Percentiles rank a stretch among this genome's conserved stretches.
These are phyloP conservation scores for Acanthamoeba triangularis DNA, from an alignment of 208 protist species.

Conservation along the genomic window DNA sequence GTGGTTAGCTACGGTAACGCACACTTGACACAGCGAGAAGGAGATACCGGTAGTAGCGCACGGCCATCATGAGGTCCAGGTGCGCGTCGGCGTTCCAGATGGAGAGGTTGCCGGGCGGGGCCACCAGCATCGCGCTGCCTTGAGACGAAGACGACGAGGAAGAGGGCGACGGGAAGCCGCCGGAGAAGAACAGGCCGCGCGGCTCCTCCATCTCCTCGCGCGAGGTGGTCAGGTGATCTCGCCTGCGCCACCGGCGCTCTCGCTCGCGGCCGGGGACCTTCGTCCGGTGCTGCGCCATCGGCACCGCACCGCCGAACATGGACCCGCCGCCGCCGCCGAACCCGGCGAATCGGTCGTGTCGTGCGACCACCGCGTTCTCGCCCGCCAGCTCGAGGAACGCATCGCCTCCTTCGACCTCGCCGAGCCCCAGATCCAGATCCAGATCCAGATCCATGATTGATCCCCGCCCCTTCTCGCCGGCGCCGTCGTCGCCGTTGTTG, in stretches of 20 bases:
- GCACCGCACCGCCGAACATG: neutral
- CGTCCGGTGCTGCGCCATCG: neutral
- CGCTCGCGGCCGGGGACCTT: neutral
- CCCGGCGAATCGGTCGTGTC: no score
- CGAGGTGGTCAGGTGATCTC: neutral
- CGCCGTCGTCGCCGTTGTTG: no score
- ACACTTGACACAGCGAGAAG: neutral
- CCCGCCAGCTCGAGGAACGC: no score
- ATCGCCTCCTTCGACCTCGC: no score
- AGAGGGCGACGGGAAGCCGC: neutral
- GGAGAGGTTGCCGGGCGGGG: neutral
- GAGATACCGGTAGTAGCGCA: conserved; percentile 47
- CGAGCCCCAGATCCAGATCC: no score
- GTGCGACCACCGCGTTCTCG: no score
- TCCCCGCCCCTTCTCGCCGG: neutral
- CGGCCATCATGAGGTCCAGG: conserved; percentile 13
- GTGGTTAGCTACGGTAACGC: neutral
- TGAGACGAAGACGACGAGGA: neutral
- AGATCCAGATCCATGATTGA: no score
- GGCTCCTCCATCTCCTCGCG: conserved; percentile 33
- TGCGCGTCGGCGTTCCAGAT: conserved; percentile 23
- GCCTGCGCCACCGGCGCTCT: conserved; percentile 17
- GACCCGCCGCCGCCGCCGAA: neutral
- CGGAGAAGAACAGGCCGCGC: neutral
- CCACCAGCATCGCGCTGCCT: no score